Percentiles rank a stretch among this genome's conserved stretches.
phyloP scores from a whole-genome alignment of 805 yeast species.

The Middelhovenomyces tepae region DNA sequence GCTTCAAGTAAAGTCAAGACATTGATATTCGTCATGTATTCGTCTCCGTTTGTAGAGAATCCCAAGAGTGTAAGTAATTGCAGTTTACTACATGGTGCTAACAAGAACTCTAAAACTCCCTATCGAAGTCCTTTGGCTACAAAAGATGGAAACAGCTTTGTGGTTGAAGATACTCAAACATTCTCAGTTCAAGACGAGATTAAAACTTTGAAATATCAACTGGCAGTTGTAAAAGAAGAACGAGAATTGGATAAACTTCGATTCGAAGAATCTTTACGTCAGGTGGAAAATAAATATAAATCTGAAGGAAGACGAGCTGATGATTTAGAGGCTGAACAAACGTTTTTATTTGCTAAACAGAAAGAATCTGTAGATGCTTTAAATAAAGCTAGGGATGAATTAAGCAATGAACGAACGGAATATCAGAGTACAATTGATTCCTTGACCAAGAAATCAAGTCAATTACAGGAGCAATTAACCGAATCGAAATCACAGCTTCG shows the following conservation, averaged over 20 bases:
- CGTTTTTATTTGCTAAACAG: conserved; percentile 30
- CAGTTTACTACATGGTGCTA: no score
- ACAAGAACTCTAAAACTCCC: no score
- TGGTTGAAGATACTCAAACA: no score
- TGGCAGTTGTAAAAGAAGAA: conserved; percentile 32
- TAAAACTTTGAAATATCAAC: conserved; percentile 28
- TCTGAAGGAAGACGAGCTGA: conserved; percentile 28
- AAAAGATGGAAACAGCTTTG: no score
- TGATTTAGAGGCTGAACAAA: conserved; percentile 30
- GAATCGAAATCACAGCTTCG: no score
- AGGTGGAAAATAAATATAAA: conserved; percentile 23
- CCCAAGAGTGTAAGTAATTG: no score
- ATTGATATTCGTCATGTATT: conserved; percentile 10
- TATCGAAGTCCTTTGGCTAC: no score
- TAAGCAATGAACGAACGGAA: conserved; percentile 18
- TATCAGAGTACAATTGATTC: conserved; percentile 21
- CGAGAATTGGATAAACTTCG: conserved; percentile 29
- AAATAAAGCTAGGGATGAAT: conserved; percentile 20
- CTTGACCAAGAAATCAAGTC: no score
- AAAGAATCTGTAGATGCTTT: conserved; percentile 25
- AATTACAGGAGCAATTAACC: no score
- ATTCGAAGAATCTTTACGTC: conserved; percentile 25
- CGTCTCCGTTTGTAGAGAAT: conserved; percentile 13
- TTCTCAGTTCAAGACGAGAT: conserved; percentile 24
- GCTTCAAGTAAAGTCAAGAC: conserved; percentile 8